A percentile compares a stretch with the other conserved stretches of the same genome.
phyloP scores from a whole-genome alignment of 352 stramenopile species.

The Phytophthora megakarya region DNA sequence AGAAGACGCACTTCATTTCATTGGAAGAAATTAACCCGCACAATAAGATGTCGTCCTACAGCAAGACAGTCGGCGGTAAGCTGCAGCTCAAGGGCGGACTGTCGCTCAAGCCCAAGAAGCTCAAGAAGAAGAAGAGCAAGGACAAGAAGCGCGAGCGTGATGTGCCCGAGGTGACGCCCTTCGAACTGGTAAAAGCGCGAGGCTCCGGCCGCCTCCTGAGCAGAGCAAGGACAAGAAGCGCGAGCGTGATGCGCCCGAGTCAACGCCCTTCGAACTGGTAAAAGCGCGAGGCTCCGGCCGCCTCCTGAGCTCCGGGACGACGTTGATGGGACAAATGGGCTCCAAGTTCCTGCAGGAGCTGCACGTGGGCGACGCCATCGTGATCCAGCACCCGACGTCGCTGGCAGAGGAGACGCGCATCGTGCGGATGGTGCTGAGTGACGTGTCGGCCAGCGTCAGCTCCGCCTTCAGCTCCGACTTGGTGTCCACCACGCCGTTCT shows the following conservation, averaged over 20 bases:
- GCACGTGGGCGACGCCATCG: conserved; percentile 78
- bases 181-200: conserved; percentile 78
- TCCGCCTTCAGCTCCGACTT: conserved; percentile 90
- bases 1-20: not conserved
- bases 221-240: conserved; percentile 37
- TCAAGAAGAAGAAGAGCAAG: conserved; percentile 59
- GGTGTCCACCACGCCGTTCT: conserved; percentile 87
- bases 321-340: conserved; percentile 83
- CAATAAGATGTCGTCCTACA: conserved; percentile 45
- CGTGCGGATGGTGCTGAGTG: conserved; percentile 90
- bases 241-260: conserved; percentile 23
- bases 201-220: conserved; percentile 78
- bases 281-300: conserved; percentile 79
- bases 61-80: conserved; percentile 78
- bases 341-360: conserved; percentile 87
- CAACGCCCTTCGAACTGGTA: conserved; percentile 71
- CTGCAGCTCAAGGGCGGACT: conserved; percentile 85
- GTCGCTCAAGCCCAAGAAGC: conserved; percentile 68
- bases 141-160: conserved; percentile 26
- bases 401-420: conserved; percentile 89
- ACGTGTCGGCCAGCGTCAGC: conserved; percentile 86
- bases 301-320: conserved; percentile 87
- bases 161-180: conserved; percentile 38
- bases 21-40: conserved; percentile 2
- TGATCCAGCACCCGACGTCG: conserved; percentile 89